Evolutionary conservation across 345 rosid species (phyloP).

Genomic region (Nephelium lappaceum): DNA sequence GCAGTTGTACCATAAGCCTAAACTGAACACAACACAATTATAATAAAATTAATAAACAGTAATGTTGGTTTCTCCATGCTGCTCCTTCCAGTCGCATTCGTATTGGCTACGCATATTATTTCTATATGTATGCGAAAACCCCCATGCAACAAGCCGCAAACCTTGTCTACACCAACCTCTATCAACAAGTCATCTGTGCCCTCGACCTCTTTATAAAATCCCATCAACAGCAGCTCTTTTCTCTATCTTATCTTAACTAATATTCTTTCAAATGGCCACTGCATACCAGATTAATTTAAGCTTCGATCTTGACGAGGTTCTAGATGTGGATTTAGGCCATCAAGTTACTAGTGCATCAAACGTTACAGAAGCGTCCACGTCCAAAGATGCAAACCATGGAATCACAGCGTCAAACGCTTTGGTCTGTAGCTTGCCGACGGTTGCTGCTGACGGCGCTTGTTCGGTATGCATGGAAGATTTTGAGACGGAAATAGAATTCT

Average conservation of each 20-base stretch:
- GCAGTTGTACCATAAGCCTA: neutral
- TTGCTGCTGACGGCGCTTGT: conserved; percentile 16
- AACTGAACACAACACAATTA: too few relatives aligned
- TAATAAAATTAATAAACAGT: too few relatives aligned
- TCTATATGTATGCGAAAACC: neutral
- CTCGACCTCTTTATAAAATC: neutral
- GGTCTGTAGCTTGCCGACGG: conserved; percentile 20
- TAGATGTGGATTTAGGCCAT: conserved; percentile 3
- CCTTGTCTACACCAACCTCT: neutral
- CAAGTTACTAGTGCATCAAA: neutral
- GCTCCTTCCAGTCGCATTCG: neutral
- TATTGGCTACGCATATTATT: too few relatives aligned
- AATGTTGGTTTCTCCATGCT: neutral
- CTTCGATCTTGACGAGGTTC: conserved; percentile 38
- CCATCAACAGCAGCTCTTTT: neutral
- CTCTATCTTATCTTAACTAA: neutral
- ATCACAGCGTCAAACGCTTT: neutral
- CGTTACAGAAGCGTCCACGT: neutral
- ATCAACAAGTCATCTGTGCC: neutral
- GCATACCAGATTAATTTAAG: conserved; percentile 10
- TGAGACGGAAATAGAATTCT: neutral
- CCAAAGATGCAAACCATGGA: neutral
- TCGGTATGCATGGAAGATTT: conserved; percentile 39
- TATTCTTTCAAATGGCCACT: neutral
- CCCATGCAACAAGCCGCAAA: neutral